Evolutionary conservation across 2,329 filamentous ascomycete genomes (phyloP), one percentile per base, ranked within the genome.

Genomic region (Rhexocercosporidium sp.): DNA sequence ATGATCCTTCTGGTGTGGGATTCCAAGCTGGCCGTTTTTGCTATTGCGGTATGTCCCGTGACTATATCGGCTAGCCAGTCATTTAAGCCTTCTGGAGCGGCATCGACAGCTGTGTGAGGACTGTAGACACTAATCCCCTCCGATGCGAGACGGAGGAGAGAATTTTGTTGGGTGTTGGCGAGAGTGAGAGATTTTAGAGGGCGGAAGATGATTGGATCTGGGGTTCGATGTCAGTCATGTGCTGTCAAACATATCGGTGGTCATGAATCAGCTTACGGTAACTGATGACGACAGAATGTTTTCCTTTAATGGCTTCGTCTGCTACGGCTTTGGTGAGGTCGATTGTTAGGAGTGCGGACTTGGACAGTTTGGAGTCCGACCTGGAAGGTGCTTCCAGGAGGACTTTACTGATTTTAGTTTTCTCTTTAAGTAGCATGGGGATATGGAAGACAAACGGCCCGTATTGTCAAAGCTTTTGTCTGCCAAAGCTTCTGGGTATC

Each of bases 391-490:
- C 86, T 82, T 92, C 90, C 27, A 92, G 84, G 11, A 93, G 84
- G 59, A 92, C 84, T 91, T 71, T 57, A 8, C 44, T 68, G 70
- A 59, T 34, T 14, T 44, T 72, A 65, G 71, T 67, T 57, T 53
- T 34, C 25, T 49, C 39, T n/a, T 22, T 3, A 22, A 46, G 20
- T 6, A 47, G 27, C 11, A 20, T 37, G 34, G 11, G 18, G 14
- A 31, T 11, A 37, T 49, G 8, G n/a, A 1, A 53, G 29, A 67
- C 75, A 60, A 77, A 88, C 87, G 79, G 64, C 96, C 96, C n/a
- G 96, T 97, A 77, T 99, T 99, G 78, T 99, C 96, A 86, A 94
- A 99, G 71, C 91, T 89, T 73, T 90, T 90, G 77, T 98, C 96
- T 11, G 96, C 96, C 49, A 97, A 84, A 68, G 89, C 88, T 77